Base-by-base conservation (phyloP, 225 moss, liverwort and hornwort species). In the Ulota crispa region DNA sequence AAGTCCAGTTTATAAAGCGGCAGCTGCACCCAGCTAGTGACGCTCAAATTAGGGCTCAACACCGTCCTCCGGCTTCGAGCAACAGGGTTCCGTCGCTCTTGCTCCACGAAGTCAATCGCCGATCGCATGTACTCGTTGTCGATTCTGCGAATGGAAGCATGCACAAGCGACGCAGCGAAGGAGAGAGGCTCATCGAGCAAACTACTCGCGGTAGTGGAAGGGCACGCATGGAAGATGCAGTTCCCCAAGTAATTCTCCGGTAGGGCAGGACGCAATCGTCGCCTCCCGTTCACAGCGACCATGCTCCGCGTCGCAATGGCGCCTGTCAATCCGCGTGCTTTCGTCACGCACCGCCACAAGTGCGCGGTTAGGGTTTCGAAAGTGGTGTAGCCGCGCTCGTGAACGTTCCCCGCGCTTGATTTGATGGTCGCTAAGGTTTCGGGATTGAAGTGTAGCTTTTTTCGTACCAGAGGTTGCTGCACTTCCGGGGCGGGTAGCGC, bases 311-410 rank as follows among this genome's bases (percentile, higher is more conserved):
- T 93, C 69, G 83, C 83, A 16, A 81, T 73, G 57, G 91, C 88
- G 12, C 83, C 91, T 26, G 73, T 61, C 82, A 99, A 61, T 24
- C 91, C 92, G 1, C 99, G 92, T 63, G 99, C 96, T 73, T 82
- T 88, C 20, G 93, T 93, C 60, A 96, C 75, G 53, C 88, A 94
- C 57, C 87, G 89, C 99, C 99, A 99, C 73, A 99, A 76, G 80
- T 94, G 91, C 23, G 80, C 99, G 7, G 96, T 89, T 27, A 99
- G 92, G 79, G 91, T 85, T 88, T 94, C 96, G 75, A 99, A 96
- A 3, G 96, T 96, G 50, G 93, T 94, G 61, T 86, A 85, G 4
- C 86, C 87, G 39, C 68, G 75, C 31, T 82, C 90, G 26, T 72
- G 36, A 20, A 0, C 8, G 13, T 85, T 55, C 63, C 13, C 83